Evolutionary conservation across 1,284 basidiomycete species (phyloP).

Genomic region (Moesziomyces sp.): DNA sequence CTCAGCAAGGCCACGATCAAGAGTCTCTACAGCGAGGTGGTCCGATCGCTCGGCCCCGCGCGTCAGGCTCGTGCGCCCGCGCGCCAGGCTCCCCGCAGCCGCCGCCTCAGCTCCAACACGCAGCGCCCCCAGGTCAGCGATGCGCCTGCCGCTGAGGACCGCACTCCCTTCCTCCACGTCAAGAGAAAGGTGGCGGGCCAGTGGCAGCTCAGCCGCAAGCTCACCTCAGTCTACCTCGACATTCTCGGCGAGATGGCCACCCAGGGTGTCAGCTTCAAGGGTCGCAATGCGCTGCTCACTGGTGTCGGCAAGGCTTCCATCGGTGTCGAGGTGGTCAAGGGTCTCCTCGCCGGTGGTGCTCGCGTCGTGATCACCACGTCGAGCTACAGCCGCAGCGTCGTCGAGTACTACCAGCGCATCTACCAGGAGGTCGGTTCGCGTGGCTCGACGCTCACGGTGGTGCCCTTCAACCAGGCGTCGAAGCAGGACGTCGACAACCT

Average conservation of each 20-base stretch:
- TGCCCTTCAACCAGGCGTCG: constrained; percentile 98
- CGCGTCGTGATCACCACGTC: constrained; percentile 96
- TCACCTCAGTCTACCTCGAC: constrained; percentile 84
- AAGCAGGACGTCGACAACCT: constrained; percentile 93
- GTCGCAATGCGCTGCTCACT: constrained; percentile 96
- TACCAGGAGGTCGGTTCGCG: constrained; percentile 95
- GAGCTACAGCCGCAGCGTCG: constrained; percentile 73
- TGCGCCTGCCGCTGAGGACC: constrained; percentile 72
- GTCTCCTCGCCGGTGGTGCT: constrained; percentile 92
- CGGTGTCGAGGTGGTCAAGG: constrained; percentile 96
- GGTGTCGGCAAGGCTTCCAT: constrained; percentile 98
- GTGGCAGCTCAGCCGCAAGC: constrained; percentile 97
- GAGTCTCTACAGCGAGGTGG: constrained; percentile 93
- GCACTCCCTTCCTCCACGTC: constrained; percentile 91
- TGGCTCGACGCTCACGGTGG: constrained; percentile 93
- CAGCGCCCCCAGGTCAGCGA: constrained; percentile 55
- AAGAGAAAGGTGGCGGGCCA: constrained; percentile 95
- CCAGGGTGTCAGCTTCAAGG: constrained; percentile 95
- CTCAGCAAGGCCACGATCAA: constrained; percentile 98
- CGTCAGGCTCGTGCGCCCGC: constrained; percentile 72
- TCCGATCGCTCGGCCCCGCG: constrained; percentile 75
- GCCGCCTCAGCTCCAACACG: constrained; percentile 70
- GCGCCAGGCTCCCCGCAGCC: constrained; percentile 65
- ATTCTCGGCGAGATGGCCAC: constrained; percentile 97
- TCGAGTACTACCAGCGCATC: constrained; percentile 98